A percentile compares a stretch with the other conserved stretches of the same genome.
Evolutionary conservation across 1,284 basidiomycete species (phyloP).

Genomic region (Ustilago cynodontis): DNA sequence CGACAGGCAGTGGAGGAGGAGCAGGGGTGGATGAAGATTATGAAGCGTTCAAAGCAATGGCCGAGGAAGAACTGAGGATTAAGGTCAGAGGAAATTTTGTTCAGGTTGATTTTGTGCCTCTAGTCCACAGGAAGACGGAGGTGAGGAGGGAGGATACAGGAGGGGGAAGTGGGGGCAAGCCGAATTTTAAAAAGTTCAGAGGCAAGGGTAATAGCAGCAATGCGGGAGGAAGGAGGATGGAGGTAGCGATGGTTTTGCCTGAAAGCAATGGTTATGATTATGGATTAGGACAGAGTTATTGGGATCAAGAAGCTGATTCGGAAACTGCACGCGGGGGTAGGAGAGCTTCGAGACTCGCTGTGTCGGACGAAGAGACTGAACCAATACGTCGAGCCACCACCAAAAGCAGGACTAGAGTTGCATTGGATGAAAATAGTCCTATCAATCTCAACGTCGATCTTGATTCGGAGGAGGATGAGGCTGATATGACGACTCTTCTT

Average conservation of each 20-base stretch:
- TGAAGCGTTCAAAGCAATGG: slow-evolving; percentile 53
- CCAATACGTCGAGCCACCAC: background rate
- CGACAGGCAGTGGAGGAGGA: background rate
- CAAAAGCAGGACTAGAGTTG: slow-evolving; percentile 5
- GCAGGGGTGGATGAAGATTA: slow-evolving; percentile 48
- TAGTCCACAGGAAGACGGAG: slow-evolving; percentile 34
- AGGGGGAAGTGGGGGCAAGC: slow-evolving; percentile 5
- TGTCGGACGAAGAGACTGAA: slow-evolving; percentile 19
- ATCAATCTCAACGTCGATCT: slow-evolving; percentile 32
- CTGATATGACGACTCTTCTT: slow-evolving; percentile 40
- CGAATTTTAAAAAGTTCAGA: slow-evolving; percentile 53
- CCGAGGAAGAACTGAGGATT: slow-evolving; percentile 53
- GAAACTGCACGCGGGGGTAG: background rate
- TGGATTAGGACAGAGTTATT: slow-evolving; percentile 39
- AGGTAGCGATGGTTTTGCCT: slow-evolving; percentile 30
- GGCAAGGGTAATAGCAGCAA: slow-evolving; percentile 14
- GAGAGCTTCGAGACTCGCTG: background rate
- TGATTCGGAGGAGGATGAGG: slow-evolving; percentile 37
- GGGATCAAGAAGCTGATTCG: slow-evolving; percentile 14
- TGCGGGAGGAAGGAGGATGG: background rate
- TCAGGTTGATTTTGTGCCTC: slow-evolving; percentile 64
- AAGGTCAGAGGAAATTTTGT: slow-evolving; percentile 62
- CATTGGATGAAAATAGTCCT: slow-evolving; percentile 15
- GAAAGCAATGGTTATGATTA: slow-evolving; percentile 48
- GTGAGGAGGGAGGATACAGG: too few relatives aligned